These are phyloP conservation scores for Lachnellula suecica DNA, from an alignment of 2,329 filamentous ascomycete species.

Conservation along the genomic window DNA sequence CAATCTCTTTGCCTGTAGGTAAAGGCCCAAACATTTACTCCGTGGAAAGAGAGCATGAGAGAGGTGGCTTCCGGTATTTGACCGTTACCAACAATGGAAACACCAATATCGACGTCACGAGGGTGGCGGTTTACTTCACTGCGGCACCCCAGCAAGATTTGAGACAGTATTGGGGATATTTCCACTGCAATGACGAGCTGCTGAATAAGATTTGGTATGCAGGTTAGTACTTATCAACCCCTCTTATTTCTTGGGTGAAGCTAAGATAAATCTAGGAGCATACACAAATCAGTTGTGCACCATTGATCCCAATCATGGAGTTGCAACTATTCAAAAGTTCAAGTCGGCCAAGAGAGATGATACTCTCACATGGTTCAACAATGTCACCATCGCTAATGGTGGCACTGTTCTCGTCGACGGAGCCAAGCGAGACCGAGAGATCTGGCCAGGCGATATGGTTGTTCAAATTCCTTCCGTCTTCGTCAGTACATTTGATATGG, in stretches of 20 bases:
- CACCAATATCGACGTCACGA: constrained; percentile 28
- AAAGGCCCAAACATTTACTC: constrained; percentile 38
- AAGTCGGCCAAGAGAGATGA: constrained; percentile 25
- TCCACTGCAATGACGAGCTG: constrained; percentile 33
- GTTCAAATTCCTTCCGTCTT: constrained; percentile 53
- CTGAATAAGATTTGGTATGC: constrained; percentile 39
- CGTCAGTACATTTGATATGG: constrained; percentile 50
- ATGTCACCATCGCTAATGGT: constrained; percentile 20
- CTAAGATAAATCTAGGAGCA: constrained; percentile 13
- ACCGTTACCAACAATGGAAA: constrained; percentile 40
- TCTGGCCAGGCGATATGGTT: constrained; percentile 63
- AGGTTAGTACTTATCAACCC: constrained; percentile 34
- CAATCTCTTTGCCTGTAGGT: constrained; percentile 44
- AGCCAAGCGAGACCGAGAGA: constrained; percentile 56
- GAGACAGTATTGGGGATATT: constrained; percentile 30
- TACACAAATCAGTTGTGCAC: constrained; percentile 32
- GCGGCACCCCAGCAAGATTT: constrained; percentile 39
- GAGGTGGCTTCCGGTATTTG: constrained; percentile 53
- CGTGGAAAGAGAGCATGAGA: constrained; percentile 39
- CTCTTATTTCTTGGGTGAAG: neutral
- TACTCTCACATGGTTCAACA: constrained; percentile 39
- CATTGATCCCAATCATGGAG: constrained; percentile 27
- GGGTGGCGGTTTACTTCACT: constrained; percentile 34
- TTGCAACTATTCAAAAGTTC: constrained; percentile 32
- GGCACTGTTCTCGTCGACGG: constrained; percentile 46